Conservation (phyloP, 768 basidiomycete species). For the Tulasnella calospora region DNA sequence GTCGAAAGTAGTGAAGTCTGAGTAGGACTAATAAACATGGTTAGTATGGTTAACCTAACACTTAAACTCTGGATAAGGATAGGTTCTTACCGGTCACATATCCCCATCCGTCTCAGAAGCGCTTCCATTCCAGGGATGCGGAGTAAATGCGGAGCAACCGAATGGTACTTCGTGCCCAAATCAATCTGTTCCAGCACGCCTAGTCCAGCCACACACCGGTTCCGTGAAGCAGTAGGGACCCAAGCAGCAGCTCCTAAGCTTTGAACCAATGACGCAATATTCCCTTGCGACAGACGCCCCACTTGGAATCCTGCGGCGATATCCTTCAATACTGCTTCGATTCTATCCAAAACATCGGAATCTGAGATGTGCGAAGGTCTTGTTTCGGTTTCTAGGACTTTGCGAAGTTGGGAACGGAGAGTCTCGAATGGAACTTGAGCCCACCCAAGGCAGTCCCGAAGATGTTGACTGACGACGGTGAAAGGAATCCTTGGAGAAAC, state of each 20-base stretch:
- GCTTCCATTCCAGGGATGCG: not conserved
- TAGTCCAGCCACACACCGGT: not conserved
- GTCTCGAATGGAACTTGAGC: not conserved
- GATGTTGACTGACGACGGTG: not conserved
- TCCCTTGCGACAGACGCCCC: not conserved
- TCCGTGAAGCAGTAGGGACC: not conserved
- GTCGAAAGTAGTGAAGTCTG: not conserved
- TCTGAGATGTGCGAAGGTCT: not conserved
- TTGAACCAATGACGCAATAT: not conserved
- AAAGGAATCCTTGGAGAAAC: not conserved
- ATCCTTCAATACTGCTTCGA: not conserved
- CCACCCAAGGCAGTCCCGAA: constrained; percentile 15
- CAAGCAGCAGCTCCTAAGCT: not conserved
- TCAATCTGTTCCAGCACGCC: not conserved
- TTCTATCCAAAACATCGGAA: not conserved
- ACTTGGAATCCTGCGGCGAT: not conserved
- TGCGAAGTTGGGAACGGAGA: not conserved
- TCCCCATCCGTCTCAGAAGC: not conserved
- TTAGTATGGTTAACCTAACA: not conserved
- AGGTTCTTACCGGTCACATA: not conserved
- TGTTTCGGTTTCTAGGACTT: not conserved
- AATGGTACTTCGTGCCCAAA: not conserved
- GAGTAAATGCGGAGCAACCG: not conserved
- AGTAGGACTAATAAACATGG: not conserved
- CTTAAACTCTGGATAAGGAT: not conserved